phyloP scores from a whole-genome alignment of 1,284 basidiomycete species.

The Cryptococcus hybrid region DNA sequence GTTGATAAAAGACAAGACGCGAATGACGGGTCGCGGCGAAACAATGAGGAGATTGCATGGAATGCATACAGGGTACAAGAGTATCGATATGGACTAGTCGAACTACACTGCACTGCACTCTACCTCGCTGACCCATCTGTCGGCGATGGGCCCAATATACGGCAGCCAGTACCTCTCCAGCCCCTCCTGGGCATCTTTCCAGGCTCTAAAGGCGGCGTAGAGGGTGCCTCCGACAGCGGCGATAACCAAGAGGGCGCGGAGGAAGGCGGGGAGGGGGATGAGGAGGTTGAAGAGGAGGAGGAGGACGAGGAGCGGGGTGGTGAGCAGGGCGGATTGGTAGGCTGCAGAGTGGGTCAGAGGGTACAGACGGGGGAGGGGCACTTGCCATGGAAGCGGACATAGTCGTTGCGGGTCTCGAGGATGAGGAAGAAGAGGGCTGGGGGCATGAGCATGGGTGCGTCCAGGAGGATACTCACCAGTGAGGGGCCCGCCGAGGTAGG shows the following conservation, averaged over 20 bases:
- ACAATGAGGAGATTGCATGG: too few relatives aligned
- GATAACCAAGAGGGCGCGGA: slow-evolving; percentile 25
- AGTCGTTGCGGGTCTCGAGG: slow-evolving; percentile 75
- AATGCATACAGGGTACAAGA: too few relatives aligned
- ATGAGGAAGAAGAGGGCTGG: slow-evolving; percentile 66
- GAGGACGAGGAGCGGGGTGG: slow-evolving; percentile 64
- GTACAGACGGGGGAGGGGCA: slow-evolving; percentile 3
- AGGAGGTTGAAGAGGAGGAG: slow-evolving; percentile 63
- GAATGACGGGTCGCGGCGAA: too few relatives aligned
- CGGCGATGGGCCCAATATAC: slow-evolving; percentile 66
- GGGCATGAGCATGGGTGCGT: not conserved
- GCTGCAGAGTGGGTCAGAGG: slow-evolving; percentile 45
- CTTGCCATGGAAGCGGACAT: slow-evolving; percentile 74
- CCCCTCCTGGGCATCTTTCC: slow-evolving; percentile 61
- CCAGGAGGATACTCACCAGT: slow-evolving; percentile 58
- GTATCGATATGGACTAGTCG: too few relatives aligned
- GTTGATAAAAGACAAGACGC: too few relatives aligned
- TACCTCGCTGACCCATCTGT: slow-evolving; percentile 69
- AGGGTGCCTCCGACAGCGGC: slow-evolving; percentile 25
- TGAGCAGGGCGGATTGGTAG: slow-evolving; percentile 73
- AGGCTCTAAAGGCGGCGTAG: slow-evolving; percentile 57
- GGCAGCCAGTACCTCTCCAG: slow-evolving; percentile 64
- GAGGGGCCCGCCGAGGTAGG: slow-evolving; percentile 69
- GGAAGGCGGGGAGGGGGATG: slow-evolving; percentile 51
- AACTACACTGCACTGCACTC: too few relatives aligned